Evolutionary conservation across 495 filamentous ascomycete genomes (phyloP).

Genomic region (Neurospora terricola): DNA sequence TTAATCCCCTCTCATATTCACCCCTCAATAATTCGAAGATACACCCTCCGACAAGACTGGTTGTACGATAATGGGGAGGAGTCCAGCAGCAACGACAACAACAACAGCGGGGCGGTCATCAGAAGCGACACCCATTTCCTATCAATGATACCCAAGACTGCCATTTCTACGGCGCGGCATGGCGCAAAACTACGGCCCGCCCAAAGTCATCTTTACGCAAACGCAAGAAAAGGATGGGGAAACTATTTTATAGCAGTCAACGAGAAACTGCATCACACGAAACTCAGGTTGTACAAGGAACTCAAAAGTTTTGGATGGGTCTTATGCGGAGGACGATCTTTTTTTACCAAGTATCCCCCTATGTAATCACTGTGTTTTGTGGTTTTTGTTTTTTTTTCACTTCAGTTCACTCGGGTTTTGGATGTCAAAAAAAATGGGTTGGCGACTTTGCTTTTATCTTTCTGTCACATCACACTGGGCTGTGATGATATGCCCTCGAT

Average conservation of each 20-base stretch:
- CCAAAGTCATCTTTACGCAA: neutral
- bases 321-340: neutral
- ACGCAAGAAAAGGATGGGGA: neutral
- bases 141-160: neutral
- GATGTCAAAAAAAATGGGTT: neutral
- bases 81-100: constrained; percentile 9
- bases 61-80: constrained; percentile 25
- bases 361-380: neutral
- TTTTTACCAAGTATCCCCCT: neutral
- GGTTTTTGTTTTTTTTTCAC: neutral
- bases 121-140: neutral
- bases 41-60: constrained; percentile 12
- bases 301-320: constrained; percentile 5
- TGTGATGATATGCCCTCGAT: constrained; percentile 4
- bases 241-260: neutral
- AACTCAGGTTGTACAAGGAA: constrained; percentile 3
- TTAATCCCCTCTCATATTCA: constrained; percentile 19
- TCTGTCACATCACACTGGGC: neutral
- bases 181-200: neutral
- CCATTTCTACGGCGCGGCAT: neutral
- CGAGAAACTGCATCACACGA: neutral
- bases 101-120: neutral
- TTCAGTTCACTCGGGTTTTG: neutral
- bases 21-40: constrained; percentile 4
- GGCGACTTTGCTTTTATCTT: neutral